Conservation (phyloP, 2,329 filamentous ascomycete species). For the Penicillium aurantiogriseum region DNA sequence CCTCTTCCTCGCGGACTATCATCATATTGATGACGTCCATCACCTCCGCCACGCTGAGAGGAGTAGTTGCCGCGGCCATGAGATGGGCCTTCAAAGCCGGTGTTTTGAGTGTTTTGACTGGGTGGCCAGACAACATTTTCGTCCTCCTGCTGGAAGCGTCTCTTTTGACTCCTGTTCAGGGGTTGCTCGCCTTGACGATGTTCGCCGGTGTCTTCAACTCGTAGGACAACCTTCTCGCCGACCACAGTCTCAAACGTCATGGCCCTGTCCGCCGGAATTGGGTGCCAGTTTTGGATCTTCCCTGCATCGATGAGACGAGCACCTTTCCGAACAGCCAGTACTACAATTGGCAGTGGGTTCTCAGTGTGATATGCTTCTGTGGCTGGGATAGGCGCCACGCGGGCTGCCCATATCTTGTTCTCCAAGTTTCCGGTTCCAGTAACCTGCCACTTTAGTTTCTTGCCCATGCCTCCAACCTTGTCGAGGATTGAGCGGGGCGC, state of each 20-base stretch:
- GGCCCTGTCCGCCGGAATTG: conserved; percentile 66
- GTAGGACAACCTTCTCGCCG: conserved; percentile 79
- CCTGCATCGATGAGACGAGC: conserved; percentile 75
- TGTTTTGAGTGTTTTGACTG: conserved; percentile 24
- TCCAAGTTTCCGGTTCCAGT: conserved; percentile 72
- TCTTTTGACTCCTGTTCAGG: conserved; percentile 59
- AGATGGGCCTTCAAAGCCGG: conserved; percentile 25
- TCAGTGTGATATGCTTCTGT: conserved; percentile 73
- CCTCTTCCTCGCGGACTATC: conserved; percentile 41
- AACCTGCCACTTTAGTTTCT: conserved; percentile 80
- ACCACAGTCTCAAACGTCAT: conserved; percentile 80
- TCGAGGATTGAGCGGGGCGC: conserved; percentile 70
- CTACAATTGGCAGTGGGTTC: conserved; percentile 73
- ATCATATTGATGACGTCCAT: conserved; percentile 42
- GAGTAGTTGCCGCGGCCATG: conserved; percentile 24
- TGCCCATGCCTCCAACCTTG: conserved; percentile 83
- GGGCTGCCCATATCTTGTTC: conserved; percentile 82
- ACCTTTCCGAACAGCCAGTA: conserved; percentile 75
- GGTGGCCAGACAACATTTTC: conserved; percentile 46
- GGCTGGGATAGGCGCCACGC: conserved; percentile 69
- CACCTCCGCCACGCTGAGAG: conserved; percentile 32
- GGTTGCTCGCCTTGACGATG: conserved; percentile 54
- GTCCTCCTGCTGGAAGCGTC: conserved; percentile 57
- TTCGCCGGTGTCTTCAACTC: conserved; percentile 67
- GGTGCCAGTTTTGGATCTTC: conserved; percentile 80